phyloP scores from a whole-genome alignment of 2,329 filamentous ascomycete species.

The Didymella glomerata region DNA sequence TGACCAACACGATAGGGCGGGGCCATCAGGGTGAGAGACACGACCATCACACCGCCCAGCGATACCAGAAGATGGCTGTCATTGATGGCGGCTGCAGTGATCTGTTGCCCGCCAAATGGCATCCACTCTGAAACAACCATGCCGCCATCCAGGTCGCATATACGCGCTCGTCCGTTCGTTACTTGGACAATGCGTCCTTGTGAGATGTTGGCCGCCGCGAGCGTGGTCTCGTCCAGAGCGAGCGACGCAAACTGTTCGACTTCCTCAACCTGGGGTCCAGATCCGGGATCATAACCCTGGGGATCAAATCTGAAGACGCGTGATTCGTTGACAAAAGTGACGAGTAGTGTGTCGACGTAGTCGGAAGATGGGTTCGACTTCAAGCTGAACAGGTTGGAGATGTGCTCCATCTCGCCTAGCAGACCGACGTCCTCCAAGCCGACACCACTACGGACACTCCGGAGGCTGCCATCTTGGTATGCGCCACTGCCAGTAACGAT shows the following conservation, averaged over 20 bases:
- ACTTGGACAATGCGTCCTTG: constrained; percentile 76
- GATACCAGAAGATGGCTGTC: constrained; percentile 75
- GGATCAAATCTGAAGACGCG: constrained; percentile 79
- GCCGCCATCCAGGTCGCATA: constrained; percentile 68
- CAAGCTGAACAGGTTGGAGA: constrained; percentile 77
- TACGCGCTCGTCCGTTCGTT: constrained; percentile 68
- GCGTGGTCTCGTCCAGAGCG: constrained; percentile 72
- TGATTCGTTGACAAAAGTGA: constrained; percentile 85
- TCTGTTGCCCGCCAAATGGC: constrained; percentile 59
- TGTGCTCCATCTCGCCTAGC: constrained; percentile 78
- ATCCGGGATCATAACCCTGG: constrained; percentile 58
- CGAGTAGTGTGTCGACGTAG: constrained; percentile 74
- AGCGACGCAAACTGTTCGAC: constrained; percentile 78
- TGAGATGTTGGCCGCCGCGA: constrained; percentile 73
- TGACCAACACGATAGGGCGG: constrained; percentile 8
- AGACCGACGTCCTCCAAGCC: constrained; percentile 88
- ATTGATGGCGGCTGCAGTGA: constrained; percentile 83
- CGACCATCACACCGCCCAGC: constrained; percentile 74
- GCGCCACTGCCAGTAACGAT: constrained; percentile 94
- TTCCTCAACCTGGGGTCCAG: constrained; percentile 75
- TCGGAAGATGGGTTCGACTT: constrained; percentile 59
- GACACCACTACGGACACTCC: constrained; percentile 92
- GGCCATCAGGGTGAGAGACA: constrained; percentile 69
- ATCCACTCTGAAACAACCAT: constrained; percentile 68
- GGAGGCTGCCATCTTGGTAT: constrained; percentile 84